A percentile compares a stretch with the other conserved stretches of the same genome.
Evolutionary conservation across 2,329 filamentous ascomycete species (phyloP).

Genomic region (Aspergillus awamori): DNA sequence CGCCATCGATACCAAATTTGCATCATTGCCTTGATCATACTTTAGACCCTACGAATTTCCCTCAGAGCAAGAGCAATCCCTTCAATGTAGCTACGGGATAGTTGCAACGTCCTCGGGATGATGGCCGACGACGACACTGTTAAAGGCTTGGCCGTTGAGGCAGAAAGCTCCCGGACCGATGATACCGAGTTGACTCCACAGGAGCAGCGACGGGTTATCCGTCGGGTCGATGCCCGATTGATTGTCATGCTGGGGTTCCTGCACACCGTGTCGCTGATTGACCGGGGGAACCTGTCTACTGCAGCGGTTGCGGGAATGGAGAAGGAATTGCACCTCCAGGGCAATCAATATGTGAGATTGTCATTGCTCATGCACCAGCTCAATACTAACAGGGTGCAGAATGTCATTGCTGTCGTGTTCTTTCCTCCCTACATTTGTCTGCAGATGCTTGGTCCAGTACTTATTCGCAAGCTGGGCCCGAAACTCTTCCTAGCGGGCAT

Average conservation of each 20-base stretch:
- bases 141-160: not conserved
- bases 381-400: constrained; percentile 7
- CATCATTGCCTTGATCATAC: not conserved
- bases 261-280: constrained; percentile 22
- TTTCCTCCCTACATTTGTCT: constrained; percentile 17
- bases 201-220: constrained; percentile 24
- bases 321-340: constrained; percentile 12
- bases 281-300: constrained; percentile 22
- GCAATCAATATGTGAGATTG: constrained; percentile 19
- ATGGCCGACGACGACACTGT: not conserved
- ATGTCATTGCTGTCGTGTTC: constrained; percentile 22
- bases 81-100: not conserved
- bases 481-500: constrained; percentile 7
- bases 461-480: constrained; percentile 14
- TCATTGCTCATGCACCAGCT: not conserved
- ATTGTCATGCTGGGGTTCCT: constrained; percentile 24
- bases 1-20: not conserved
- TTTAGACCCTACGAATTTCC: not conserved
- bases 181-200: not conserved
- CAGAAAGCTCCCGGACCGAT: not conserved
- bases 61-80: not conserved
- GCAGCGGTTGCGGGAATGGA: constrained; percentile 24
- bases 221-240: constrained; percentile 21
- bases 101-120: not conserved
- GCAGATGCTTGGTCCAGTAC: constrained; percentile 5